phyloP scores from a whole-genome alignment of 371 early-diverging fungal species.

The Lichtheimia ramosa region DNA sequence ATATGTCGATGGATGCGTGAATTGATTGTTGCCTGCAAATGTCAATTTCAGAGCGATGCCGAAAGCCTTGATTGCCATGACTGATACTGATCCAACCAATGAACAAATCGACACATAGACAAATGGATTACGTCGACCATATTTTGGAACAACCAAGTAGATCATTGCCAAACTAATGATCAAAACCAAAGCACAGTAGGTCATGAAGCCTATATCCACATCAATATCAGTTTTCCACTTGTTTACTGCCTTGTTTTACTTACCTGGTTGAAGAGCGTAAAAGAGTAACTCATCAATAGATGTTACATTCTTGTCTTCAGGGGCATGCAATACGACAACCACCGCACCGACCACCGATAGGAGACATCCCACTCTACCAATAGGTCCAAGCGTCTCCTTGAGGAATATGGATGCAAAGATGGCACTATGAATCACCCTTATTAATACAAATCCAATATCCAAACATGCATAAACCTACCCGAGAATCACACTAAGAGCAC shows the following conservation, averaged over 20 bases:
- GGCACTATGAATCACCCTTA: conserved; percentile 19
- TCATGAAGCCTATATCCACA: conserved; percentile 66
- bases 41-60: conserved; percentile 91
- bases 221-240: neutral
- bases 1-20: conserved; percentile 83
- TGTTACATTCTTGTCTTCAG: conserved; percentile 75
- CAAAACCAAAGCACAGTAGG: conserved; percentile 72
- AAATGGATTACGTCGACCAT: conserved; percentile 77
- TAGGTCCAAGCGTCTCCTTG: conserved; percentile 76
- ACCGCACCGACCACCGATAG: conserved; percentile 88
- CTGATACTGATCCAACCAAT: conserved; percentile 85
- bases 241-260: conserved; percentile 1
- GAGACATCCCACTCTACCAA: conserved; percentile 87
- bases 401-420: conserved; percentile 49
- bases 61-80: conserved; percentile 89
- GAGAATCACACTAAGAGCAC: conserved; percentile 85
- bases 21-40: conserved; percentile 89
- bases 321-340: conserved; percentile 86
- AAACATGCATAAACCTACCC: conserved; percentile 43
- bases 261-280: conserved; percentile 72
- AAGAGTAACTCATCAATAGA: conserved; percentile 67
- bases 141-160: conserved; percentile 71
- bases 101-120: conserved; percentile 92
- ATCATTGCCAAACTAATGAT: conserved; percentile 71
- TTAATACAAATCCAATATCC: neutral